Percentiles rank a stretch among this genome's conserved stretches.
Conservation (phyloP, 2,329 filamentous ascomycete species). For the Fusarium mexicanum region DNA sequence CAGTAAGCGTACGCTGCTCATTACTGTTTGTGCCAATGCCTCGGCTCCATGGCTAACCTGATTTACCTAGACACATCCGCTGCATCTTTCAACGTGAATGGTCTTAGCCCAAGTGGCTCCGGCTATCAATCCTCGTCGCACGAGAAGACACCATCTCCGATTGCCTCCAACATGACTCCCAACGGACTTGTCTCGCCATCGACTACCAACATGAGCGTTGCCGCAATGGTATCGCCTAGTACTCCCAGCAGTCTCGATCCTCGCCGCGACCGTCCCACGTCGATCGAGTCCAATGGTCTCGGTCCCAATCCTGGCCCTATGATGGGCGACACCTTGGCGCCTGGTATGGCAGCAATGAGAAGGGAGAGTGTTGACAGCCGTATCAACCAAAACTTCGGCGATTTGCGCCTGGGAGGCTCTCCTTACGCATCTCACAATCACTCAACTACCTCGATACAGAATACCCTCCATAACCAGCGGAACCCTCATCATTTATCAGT, state of each 20-base stretch:
- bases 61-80: slow-evolving; percentile 49
- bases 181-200: slow-evolving; percentile 65
- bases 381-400: slow-evolving; percentile 76
- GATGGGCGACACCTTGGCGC: slow-evolving; percentile 50
- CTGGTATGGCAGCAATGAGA: slow-evolving; percentile 60
- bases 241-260: slow-evolving; percentile 55
- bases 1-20: slow-evolving; percentile 53
- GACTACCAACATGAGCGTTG: slow-evolving; percentile 71
- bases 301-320: slow-evolving; percentile 36
- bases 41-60: slow-evolving; percentile 29
- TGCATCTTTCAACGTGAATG: slow-evolving; percentile 52
- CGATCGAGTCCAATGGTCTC: slow-evolving; percentile 47
- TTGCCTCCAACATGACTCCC: slow-evolving; percentile 60
- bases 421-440: slow-evolving; percentile 82
- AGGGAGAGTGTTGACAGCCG: slow-evolving; percentile 84
- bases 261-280: slow-evolving; percentile 56
- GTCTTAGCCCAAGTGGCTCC: slow-evolving; percentile 55
- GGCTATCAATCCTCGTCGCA: slow-evolving; percentile 59
- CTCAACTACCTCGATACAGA: slow-evolving; percentile 79
- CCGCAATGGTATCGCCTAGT: slow-evolving; percentile 71
- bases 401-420: slow-evolving; percentile 72
- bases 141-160: slow-evolving; percentile 72
- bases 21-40: slow-evolving; percentile 20
- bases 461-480: slow-evolving; percentile 73
- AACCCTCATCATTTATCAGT: slow-evolving; percentile 66